Conservation (phyloP, 305 asterid species). For the Solanum hybrid region DNA sequence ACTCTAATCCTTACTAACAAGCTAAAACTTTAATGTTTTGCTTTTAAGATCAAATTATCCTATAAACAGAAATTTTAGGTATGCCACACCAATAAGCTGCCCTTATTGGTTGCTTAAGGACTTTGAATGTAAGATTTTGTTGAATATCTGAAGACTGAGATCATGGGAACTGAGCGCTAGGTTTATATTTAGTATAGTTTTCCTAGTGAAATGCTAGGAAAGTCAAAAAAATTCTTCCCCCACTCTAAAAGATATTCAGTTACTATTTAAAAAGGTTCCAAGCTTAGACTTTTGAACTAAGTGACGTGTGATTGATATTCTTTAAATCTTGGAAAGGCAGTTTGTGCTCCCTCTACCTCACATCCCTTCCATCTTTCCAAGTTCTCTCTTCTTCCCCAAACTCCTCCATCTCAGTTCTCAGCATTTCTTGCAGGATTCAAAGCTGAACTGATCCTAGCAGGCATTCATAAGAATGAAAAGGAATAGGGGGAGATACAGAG, state of each 20-base stretch:
- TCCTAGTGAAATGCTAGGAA: not conserved
- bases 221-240: not conserved
- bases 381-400: not conserved
- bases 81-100: not conserved
- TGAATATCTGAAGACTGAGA: not conserved
- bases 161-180: not conserved
- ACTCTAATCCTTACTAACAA: not conserved
- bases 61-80: not conserved
- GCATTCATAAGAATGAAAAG: not conserved
- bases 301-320: not conserved
- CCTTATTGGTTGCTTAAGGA: not conserved
- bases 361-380: not conserved
- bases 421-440: not conserved
- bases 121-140: not conserved
- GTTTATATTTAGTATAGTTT: not conserved
- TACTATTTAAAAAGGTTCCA: not conserved
- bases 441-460: not conserved
- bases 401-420: not conserved
- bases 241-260: not conserved
- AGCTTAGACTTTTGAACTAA: not conserved
- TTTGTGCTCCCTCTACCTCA: not conserved
- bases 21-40: not conserved
- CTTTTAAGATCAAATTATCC: not conserved
- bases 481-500: not conserved
- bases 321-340: not conserved